Evolutionary conservation across 768 basidiomycete species (phyloP).

Genomic region (Pulveroboletus ravenelii): DNA sequence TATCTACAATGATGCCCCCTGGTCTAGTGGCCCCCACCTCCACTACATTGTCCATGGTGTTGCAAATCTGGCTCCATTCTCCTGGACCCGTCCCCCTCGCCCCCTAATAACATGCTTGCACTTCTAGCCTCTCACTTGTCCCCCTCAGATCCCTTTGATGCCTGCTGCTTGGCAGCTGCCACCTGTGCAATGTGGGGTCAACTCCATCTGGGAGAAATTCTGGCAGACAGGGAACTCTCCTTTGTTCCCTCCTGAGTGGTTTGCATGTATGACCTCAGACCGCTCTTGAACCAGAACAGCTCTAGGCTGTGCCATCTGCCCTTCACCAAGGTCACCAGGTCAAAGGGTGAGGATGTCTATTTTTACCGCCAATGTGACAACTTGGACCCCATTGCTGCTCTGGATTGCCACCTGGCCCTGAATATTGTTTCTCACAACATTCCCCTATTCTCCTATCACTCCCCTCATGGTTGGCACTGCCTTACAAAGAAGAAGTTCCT

Average conservation of each 20-base stretch:
- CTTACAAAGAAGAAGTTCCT: too few relatives aligned
- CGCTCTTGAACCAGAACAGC: background rate
- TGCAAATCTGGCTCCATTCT: too few relatives aligned
- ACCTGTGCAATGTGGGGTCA: conserved; percentile 4
- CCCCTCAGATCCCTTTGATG: background rate
- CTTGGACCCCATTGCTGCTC: conserved; percentile 15
- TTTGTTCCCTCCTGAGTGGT: background rate
- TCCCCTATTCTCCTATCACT: background rate
- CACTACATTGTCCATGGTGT: too few relatives aligned
- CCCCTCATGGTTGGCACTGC: background rate
- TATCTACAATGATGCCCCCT: too few relatives aligned
- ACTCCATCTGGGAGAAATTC: background rate
- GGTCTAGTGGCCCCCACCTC: too few relatives aligned
- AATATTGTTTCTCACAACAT: conserved; percentile 1
- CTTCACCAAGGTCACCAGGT: conserved; percentile 9
- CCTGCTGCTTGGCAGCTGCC: background rate
- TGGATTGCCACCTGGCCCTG: conserved; percentile 8
- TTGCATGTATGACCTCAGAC: background rate
- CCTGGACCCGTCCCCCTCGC: background rate
- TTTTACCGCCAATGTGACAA: conserved; percentile 27
- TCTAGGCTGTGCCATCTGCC: conserved; percentile 3
- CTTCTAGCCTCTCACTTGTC: background rate
- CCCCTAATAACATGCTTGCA: conserved; percentile 18
- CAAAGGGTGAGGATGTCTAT: conserved; percentile 29
- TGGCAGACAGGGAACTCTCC: background rate